Base-by-base conservation (phyloP, 2,329 filamentous ascomycete genomes). In the Alternaria conjuncta region DNA sequence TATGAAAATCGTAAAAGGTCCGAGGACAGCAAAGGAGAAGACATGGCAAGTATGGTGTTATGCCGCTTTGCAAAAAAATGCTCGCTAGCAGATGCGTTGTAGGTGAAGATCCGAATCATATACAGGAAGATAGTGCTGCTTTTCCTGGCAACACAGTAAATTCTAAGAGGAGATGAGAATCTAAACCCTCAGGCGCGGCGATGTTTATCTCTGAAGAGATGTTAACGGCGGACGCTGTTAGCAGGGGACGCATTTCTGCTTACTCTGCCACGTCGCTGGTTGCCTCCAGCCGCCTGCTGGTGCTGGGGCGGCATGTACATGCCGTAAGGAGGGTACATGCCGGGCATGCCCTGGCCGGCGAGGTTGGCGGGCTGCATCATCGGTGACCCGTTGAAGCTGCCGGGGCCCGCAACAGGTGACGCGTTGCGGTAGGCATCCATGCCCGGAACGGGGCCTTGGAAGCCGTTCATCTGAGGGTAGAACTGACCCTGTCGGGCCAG, bases 231-330 rank as follows among this genome's bases (percentile, higher is more conserved):
- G 59, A 63, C 61, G 55, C 61, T 67, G 55, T 57, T 63, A 25
- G 65, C 65, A 66, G 66, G 64, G 61, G 64, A 71, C 47, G 63
- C 70, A 65, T 70, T 70, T 69, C 66, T 71, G 66, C 84, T 85
- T 80, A 86, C 84, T 72, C 86, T 81, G 80, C 85, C 86, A 74
- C 80, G 78, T 67, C 86, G 84, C 71, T 85, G 83, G 61, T 84
- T 84, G 68, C 83, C 84, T 70, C 83, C 84, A 61, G 80, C 75
- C 57, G 70, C 74, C 60, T 75, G 73, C 49, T 76, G 74, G 70
- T 84, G 83, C 58, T 82, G 80, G 57, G 78, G 82, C 56, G 84
- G 83, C 73, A 82, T 84, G 66, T 85, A 84, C 70, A 84, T 82
- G 67, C 84, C 82, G 74, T 87, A 87, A 60, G 84, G 84, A 75